These are phyloP conservation scores for Rubia tinctorum DNA, from an alignment of 305 asterid genomes.

Conservation along the genomic window DNA sequence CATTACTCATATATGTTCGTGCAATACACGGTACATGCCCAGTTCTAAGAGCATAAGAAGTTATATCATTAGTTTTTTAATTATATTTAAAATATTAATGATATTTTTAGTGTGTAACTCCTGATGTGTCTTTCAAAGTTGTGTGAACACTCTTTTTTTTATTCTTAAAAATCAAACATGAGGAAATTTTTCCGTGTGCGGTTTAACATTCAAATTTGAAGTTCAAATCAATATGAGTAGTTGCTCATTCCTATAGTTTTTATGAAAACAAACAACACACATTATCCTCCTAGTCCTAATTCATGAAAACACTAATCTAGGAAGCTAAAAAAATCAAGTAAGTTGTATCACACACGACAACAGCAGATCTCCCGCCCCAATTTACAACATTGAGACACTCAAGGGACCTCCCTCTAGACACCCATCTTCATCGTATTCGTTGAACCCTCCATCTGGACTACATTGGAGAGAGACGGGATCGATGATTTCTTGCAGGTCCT, in stretches of 20 bases:
- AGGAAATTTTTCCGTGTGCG: too few relatives aligned
- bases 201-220: too few relatives aligned
- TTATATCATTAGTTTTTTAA: too few relatives aligned
- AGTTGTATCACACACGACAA: not conserved
- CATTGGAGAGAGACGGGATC: constrained; percentile 18
- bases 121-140: too few relatives aligned
- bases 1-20: too few relatives aligned
- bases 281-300: not conserved
- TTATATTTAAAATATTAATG: too few relatives aligned
- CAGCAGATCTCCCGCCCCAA: not conserved
- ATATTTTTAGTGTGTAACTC: too few relatives aligned
- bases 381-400: not conserved
- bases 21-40: too few relatives aligned
- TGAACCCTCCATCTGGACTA: constrained; percentile 29
- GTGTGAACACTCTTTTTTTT: too few relatives aligned
- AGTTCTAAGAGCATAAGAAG: too few relatives aligned
- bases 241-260: not conserved
- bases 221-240: not conserved
- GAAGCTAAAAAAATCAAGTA: not conserved
- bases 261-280: not conserved
- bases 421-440: constrained; percentile 52
- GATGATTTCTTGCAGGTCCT: constrained; percentile 21
- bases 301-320: not conserved
- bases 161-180: too few relatives aligned
- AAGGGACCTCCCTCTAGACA: not conserved